Evolutionary conservation across 352 stramenopile genomes (phyloP).

Genomic region (Globisporangium perplexum): DNA sequence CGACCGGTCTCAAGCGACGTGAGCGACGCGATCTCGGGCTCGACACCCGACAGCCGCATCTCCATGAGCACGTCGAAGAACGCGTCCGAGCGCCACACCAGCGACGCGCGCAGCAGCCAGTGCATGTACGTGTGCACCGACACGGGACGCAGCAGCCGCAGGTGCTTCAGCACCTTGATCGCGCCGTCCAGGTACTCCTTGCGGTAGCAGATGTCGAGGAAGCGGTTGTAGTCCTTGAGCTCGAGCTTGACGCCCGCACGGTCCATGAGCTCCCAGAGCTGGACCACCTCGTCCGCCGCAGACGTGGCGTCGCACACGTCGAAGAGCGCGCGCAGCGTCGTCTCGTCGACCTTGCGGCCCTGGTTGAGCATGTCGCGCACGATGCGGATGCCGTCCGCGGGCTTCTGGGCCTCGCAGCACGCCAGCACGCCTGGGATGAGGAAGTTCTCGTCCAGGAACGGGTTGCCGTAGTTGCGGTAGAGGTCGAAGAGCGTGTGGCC

Average conservation of each 20-base stretch:
- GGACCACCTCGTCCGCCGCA: conserved; percentile 49
- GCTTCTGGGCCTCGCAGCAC: conserved; percentile 75
- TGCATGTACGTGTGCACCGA: conserved; percentile 81
- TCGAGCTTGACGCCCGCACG: conserved; percentile 46
- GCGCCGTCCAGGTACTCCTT: conserved; percentile 74
- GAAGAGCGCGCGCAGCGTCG: conserved; percentile 66
- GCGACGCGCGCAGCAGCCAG: conserved; percentile 71
- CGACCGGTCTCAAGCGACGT: conserved; percentile 80
- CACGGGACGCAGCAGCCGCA: conserved; percentile 55
- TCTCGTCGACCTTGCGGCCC: conserved; percentile 75
- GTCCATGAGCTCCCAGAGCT: conserved; percentile 70
- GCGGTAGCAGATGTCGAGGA: conserved; percentile 76
- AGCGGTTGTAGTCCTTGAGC: conserved; percentile 55
- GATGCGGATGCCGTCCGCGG: conserved; percentile 65
- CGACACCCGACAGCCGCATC: conserved; percentile 74
- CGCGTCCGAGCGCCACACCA: conserved; percentile 75
- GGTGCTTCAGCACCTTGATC: conserved; percentile 69
- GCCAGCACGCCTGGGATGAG: conserved; percentile 70
- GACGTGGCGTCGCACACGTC: conserved; percentile 67
- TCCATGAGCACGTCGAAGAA: conserved; percentile 87
- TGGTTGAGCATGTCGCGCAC: conserved; percentile 81
- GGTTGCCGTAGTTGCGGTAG: conserved; percentile 84
- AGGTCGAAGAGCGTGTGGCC: conserved; percentile 78
- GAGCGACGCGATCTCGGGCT: conserved; percentile 79
- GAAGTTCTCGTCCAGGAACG: conserved; percentile 78